Evolutionary conservation across 2,329 filamentous ascomycete genomes (phyloP).

Genomic region (Pseudocercospora fuligena): DNA sequence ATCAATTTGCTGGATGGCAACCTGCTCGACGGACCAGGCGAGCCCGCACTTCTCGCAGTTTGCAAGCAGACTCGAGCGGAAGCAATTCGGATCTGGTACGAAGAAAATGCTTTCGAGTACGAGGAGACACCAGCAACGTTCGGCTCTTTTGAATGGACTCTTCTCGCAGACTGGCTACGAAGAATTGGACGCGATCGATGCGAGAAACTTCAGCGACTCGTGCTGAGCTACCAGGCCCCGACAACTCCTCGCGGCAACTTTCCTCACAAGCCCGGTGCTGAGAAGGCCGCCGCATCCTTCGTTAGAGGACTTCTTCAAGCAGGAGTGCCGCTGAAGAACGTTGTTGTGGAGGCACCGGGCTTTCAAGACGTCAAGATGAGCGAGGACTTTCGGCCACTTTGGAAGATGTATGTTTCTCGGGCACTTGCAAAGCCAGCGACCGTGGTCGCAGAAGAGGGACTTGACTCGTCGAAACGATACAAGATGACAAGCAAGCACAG

Average conservation of each 20-base stretch:
- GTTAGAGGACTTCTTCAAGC: neutral
- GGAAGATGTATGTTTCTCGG: too few species aligned
- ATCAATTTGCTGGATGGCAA: neutral
- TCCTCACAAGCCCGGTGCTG: neutral
- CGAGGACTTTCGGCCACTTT: too few species aligned
- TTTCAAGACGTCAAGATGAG: neutral
- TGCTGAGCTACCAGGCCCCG: neutral
- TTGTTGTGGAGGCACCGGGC: neutral
- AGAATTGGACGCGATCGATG: neutral
- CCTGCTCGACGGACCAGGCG: neutral
- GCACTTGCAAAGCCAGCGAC: too few species aligned
- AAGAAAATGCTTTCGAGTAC: neutral
- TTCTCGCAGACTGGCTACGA: neutral
- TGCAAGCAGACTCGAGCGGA: neutral
- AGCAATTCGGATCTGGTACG: neutral
- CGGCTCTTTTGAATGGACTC: neutral
- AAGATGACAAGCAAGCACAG: too few species aligned
- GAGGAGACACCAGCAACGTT: neutral
- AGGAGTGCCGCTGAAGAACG: neutral
- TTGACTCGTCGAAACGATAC: too few species aligned
- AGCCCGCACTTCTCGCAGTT: neutral
- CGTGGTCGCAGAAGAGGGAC: too few species aligned
- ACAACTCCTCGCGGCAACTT: neutral
- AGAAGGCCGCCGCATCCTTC: neutral
- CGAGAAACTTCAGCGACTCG: neutral